Base-by-base conservation (phyloP, 2,329 filamentous ascomycete genomes). In the Botrytis tulipae region DNA sequence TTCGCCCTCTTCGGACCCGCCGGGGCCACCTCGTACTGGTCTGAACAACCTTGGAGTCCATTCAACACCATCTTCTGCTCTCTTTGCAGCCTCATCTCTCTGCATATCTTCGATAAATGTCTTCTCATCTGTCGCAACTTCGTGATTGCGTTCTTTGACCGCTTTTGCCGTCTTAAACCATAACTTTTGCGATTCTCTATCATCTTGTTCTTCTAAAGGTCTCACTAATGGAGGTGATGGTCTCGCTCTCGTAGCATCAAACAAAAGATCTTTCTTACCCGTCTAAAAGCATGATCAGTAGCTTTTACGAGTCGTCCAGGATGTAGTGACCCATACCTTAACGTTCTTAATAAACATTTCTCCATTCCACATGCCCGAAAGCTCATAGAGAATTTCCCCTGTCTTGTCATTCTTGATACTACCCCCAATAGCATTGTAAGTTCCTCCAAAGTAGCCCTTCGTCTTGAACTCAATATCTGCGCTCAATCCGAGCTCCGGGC, bases 391-490 rank as follows among this genome's bases (percentile, higher is more conserved):
- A 10, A 91, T 84, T 82, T 98, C 95, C 48, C 93, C 94, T 0
- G 93, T 95, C 80, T 91, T 90, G 76, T 95, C 93, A 78, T 95
- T 93, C 83, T 92, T 97, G 84, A 99, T 97, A 59, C 87, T 90
- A 14, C 96, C 96, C 14, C 94, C 94, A 79, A 99, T 97, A 54
- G 94, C 94, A 80, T 99, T 98, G 83, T 99, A 99, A 1, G 93
- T 96, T 12, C 96, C 96, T 70, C 94, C 92, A 76, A 99, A 95
- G 88, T 97, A 99, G 8, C 96, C 96, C 83, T 98, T 98, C 70
- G 94, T 97, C 85, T 98, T 98, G 88, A 99, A 99, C 77, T 99
- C 96, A 75, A 99, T 90, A 81, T 99, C 95, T 74, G 94, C 95
- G 40, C 90, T 88, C 29, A 99, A 86, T 73, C 94, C 91, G 29